Evolutionary conservation across 108 stramenopile genomes (phyloP), one percentile per base, ranked within the genome.

Genomic region (Cyclostephanos invisitatus): DNA sequence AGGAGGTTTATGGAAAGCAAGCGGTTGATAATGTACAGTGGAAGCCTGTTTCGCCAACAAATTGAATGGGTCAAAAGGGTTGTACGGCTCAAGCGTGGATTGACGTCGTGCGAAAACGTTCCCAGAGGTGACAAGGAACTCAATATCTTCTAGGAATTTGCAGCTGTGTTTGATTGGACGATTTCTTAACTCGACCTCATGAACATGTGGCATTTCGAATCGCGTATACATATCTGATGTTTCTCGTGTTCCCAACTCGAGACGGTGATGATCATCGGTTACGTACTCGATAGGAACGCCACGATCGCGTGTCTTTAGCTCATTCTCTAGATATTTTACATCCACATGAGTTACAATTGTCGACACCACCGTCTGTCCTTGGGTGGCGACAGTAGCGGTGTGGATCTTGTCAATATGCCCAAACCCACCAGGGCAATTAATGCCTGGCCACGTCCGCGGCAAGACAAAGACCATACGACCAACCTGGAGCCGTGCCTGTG

Each of bases 381-480:
- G 44, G 2, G 15, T 46, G 12, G 44, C 9, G 5, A 14, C 17
- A 35, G n/a, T 28, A 17, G 27, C 29, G 35, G 58, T 37, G 64
- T 86, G 60, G 69, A 79, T 46, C 14, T 73, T 58, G 11, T 53
- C 62, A 38, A 89, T 76, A 17, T 72, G 72, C 7, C 73, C 89
- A 1, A 86, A 68, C 2, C 89, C 89, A 9, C 89, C 89, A 5
- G 81, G 83, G 57, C 83, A 69, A 56, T 89, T 89, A 38, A 85
- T 84, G 11, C 89, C 89, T 10, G 89, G 84, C 85, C 86, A 86
- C 53, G 86, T 86, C 2, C 89, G 83, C 29, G 75, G 74, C 37
- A 62, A 75, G 15, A 90, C 89, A 50, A 84, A 74, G 12, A 90
- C 89, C 15, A 85, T 49, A 53, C 81, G 68, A 63, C 83, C 86